These are phyloP conservation scores for Cordyceps cateniannulata DNA, from an alignment of 2,329 filamentous ascomycete species.

Conservation along the genomic window DNA sequence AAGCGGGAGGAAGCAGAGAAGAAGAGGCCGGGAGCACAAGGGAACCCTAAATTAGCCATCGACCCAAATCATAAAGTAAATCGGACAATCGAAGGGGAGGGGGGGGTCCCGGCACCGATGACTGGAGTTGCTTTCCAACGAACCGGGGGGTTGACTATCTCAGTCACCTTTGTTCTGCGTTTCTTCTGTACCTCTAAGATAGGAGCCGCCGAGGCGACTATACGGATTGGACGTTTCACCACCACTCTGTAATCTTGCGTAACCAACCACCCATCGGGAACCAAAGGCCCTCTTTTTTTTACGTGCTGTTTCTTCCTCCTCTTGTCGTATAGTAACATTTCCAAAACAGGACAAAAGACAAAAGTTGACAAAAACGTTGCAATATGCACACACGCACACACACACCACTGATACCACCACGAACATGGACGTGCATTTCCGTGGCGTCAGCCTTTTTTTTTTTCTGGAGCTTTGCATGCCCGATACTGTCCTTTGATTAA, in stretches of 20 bases:
- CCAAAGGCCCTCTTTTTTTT: not conserved
- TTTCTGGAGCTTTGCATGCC: not conserved
- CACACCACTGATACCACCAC: not conserved
- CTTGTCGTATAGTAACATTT: not conserved
- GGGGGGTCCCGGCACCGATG: not conserved
- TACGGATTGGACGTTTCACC: not conserved
- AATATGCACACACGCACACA: not conserved
- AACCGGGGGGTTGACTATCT: not conserved
- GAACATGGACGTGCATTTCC: not conserved
- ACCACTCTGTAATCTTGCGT: not conserved
- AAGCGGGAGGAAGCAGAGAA: not conserved
- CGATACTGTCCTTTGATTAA: no score
- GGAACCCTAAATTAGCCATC: not conserved
- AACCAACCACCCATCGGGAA: not conserved
- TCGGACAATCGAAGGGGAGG: not conserved
- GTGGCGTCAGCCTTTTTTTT: not conserved
- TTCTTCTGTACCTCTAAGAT: not conserved
- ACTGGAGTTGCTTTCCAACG: not conserved
- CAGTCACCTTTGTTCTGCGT: not conserved
- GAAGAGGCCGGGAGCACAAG: not conserved
- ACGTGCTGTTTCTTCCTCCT: no score
- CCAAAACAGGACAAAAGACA: not conserved
- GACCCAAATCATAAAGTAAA: constrained; percentile 6
- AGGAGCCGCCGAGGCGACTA: not conserved
- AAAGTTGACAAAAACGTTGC: not conserved